Evolutionary conservation across 768 basidiomycete genomes (phyloP).

Genomic region (Austroboletus eburneus): DNA sequence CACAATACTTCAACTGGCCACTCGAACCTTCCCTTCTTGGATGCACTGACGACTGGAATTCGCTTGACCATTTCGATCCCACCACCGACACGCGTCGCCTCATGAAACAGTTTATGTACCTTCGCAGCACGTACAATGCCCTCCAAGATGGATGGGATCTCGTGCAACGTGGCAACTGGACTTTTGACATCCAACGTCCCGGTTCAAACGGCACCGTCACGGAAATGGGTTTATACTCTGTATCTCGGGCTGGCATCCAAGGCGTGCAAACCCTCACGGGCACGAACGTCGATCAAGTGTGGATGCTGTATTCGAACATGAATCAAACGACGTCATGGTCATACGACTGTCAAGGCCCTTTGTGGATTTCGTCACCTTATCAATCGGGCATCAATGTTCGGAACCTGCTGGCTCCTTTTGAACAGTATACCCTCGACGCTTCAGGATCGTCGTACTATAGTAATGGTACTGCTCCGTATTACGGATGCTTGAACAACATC

Average conservation of each 20-base stretch:
- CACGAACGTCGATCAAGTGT: constrained; percentile 61
- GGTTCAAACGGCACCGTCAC: constrained; percentile 80
- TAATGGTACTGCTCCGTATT: constrained; percentile 56
- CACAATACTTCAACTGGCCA: constrained; percentile 93
- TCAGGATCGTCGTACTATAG: constrained; percentile 63
- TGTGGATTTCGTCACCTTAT: constrained; percentile 84
- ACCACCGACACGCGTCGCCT: constrained; percentile 73
- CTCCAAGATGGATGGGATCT: constrained; percentile 86
- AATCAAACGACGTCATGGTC: constrained; percentile 66
- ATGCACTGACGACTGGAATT: constrained; percentile 88
- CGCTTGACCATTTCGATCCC: constrained; percentile 92
- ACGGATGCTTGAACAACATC: constrained; percentile 67
- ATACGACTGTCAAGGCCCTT: constrained; percentile 49
- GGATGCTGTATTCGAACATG: constrained; percentile 85
- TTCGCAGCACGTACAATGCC: constrained; percentile 64
- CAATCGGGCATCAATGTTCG: constrained; percentile 52
- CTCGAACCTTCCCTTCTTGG: constrained; percentile 75
- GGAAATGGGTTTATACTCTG: constrained; percentile 87
- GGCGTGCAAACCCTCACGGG: constrained; percentile 62
- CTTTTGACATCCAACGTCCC: constrained; percentile 68
- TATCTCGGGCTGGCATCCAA: constrained; percentile 59
- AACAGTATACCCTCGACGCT: constrained; percentile 63
- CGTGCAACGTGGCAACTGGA: constrained; percentile 85
- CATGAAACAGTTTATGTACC: constrained; percentile 65
- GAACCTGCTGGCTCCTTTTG: constrained; percentile 83